Base-by-base conservation (phyloP, 2,329 filamentous ascomycete species). In the Hymenoscyphus albidus region DNA sequence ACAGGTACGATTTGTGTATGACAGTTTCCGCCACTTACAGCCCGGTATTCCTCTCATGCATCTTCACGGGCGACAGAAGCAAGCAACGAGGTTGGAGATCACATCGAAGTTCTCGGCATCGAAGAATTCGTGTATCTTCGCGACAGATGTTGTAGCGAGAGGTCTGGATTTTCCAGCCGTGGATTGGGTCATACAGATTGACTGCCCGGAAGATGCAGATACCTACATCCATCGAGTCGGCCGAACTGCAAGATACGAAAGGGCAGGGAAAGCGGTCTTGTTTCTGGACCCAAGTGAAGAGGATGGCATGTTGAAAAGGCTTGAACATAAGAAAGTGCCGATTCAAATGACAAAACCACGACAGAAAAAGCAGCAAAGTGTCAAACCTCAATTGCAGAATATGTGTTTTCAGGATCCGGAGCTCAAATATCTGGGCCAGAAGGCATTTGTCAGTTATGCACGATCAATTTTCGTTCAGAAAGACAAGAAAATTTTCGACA, bases 161-260 rank as follows among this genome's bases (percentile, higher is more conserved):
- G 95, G 95, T 68, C 85, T 99, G 13, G 95, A 99, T 76, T 98
- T 99, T 74, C 95, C 95, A 0, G 89, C 93, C 2, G 95, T 99
- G 0, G 95, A 99, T 76, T 99, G 95, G 90, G 95, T 99, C 5
- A 92, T 99, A n/a, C 95, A 99, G 75, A 84, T 92, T n/a, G 95
- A 99, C 76, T 96, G 92, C 70, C 95, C 95, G 0, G 95, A 99
- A 77, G 94, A 99, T 76, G 90, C 91, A 3, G 95, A 98, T 73
- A 99, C 95, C 0, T 99, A 99, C 74, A 98, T 99, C 70, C 95
- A 99, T 78, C 88, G 95, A 65, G 94, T 97, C 4, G 95, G 95
- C 1, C 87, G 95, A 38, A 98, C 95, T 18, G 95, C 95, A n/a
- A 86, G 94, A 27, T 98, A 96, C 76, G 89, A 97, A 73, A 89